Percentiles rank a stretch among this genome's conserved stretches.
phyloP scores from a whole-genome alignment of 2,329 filamentous ascomycete species.

The Mariannaea sp. region DNA sequence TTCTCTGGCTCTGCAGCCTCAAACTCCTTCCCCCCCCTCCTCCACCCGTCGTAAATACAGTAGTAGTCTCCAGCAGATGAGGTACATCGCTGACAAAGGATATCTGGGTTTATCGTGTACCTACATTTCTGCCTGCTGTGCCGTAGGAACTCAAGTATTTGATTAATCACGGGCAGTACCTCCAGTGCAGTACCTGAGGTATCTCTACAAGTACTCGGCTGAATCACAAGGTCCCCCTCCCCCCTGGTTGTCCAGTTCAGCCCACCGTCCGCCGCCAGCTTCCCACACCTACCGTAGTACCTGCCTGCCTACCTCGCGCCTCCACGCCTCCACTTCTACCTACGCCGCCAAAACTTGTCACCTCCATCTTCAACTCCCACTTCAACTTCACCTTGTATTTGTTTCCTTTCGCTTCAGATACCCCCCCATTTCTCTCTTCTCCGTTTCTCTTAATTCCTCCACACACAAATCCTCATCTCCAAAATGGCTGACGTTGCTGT shows the following conservation, averaged over 20 bases:
- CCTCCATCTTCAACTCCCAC: conserved; percentile 25
- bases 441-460: background rate
- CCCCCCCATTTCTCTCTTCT: conserved; percentile 23
- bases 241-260: background rate
- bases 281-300: background rate
- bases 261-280: background rate
- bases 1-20: conserved; percentile 17
- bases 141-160: background rate
- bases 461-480: conserved; percentile 7
- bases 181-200: too few relatives aligned
- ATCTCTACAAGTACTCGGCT: too few relatives aligned
- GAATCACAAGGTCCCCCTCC: background rate
- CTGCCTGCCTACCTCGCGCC: background rate
- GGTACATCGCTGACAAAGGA: background rate
- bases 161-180: too few relatives aligned
- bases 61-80: too few relatives aligned
- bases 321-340: conserved; percentile 25
- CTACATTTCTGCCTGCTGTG: conserved; percentile 8
- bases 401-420: conserved; percentile 33
- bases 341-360: conserved; percentile 36
- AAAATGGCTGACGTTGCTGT: conserved; percentile 34
- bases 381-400: conserved; percentile 15
- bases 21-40: background rate
- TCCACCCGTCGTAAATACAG: too few relatives aligned
- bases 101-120: background rate